These are phyloP conservation scores for Vicia sativa DNA, from an alignment of 306 rosid species.

Conservation along the genomic window DNA sequence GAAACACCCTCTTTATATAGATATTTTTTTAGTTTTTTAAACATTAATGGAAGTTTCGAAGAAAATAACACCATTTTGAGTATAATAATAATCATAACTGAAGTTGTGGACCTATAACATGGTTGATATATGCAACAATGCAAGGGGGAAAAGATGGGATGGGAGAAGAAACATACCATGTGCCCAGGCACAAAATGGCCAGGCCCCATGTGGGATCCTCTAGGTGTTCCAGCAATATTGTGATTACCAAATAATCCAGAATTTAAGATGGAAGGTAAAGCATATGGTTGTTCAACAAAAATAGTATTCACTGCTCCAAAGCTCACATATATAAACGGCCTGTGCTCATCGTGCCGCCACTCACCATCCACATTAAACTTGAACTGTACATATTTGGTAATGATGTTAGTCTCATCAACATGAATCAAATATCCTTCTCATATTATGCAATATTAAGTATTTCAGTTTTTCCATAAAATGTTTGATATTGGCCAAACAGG, in stretches of 20 bases:
- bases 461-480: conserved; percentile 20
- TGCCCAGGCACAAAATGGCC: conserved; percentile 48
- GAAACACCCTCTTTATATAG: neutral
- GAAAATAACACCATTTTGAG: conserved; percentile 22
- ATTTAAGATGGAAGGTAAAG: conserved; percentile 38
- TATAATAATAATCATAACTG: neutral
- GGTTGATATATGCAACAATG: conserved; percentile 15
- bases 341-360: conserved; percentile 80
- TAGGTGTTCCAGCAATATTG: conserved; percentile 39
- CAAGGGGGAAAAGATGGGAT: conserved; percentile 3
- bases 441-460: conserved; percentile 9
- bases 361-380: conserved; percentile 76
- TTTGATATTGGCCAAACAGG: neutral
- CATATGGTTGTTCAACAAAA: conserved; percentile 46
- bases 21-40: neutral
- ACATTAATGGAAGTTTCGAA: conserved; percentile 14
- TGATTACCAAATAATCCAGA: conserved; percentile 32
- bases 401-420: conserved; percentile 35
- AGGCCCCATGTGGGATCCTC: conserved; percentile 67
- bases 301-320: conserved; percentile 65
- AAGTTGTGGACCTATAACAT: neutral
- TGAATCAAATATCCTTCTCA: conserved; percentile 11
- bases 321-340: conserved; percentile 50
- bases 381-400: conserved; percentile 56
- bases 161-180: conserved; percentile 45